phyloP scores from a whole-genome alignment of 2,329 filamentous ascomycete species.

The Gaeumannomyces tritici region DNA sequence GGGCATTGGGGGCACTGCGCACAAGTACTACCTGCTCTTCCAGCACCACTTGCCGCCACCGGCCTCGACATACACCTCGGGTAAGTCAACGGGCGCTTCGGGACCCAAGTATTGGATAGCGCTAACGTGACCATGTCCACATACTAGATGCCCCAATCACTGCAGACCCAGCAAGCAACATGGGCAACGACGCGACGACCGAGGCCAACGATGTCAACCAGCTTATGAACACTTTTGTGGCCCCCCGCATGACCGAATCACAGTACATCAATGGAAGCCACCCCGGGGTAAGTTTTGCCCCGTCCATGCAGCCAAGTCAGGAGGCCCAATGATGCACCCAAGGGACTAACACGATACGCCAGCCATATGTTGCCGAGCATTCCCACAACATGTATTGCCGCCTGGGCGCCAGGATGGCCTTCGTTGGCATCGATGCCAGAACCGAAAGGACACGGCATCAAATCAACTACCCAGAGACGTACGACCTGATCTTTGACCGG shows the following conservation, averaged over 20 bases:
- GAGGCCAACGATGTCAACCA: constrained; percentile 61
- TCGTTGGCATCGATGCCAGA: constrained; percentile 84
- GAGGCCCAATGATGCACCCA: not conserved
- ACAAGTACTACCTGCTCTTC: constrained; percentile 98
- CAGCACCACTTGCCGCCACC: constrained; percentile 89
- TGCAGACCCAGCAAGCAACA: constrained; percentile 3
- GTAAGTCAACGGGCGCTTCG: constrained; percentile 22
- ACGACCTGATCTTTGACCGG: constrained; percentile 72
- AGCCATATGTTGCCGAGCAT: constrained; percentile 81
- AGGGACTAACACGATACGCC: constrained; percentile 32
- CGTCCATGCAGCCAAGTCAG: not conserved
- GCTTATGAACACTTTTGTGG: constrained; percentile 64
- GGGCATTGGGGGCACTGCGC: constrained; percentile 82
- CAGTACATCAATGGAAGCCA: constrained; percentile 72
- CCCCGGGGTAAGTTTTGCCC: constrained; percentile 58
- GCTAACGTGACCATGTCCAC: not conserved
- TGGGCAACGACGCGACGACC: not conserved
- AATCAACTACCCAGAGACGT: constrained; percentile 89
- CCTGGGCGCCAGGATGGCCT: constrained; percentile 72
- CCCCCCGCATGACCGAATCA: constrained; percentile 43
- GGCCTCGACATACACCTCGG: constrained; percentile 74
- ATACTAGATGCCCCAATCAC: constrained; percentile 42
- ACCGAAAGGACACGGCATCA: constrained; percentile 92
- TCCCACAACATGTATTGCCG: constrained; percentile 82
- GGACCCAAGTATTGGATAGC: not conserved